Percentiles rank a stretch among this genome's conserved stretches.
These are phyloP conservation scores for Glaciozyma antarctica DNA, from an alignment of 768 basidiomycete genomes.

Conservation along the genomic window DNA sequence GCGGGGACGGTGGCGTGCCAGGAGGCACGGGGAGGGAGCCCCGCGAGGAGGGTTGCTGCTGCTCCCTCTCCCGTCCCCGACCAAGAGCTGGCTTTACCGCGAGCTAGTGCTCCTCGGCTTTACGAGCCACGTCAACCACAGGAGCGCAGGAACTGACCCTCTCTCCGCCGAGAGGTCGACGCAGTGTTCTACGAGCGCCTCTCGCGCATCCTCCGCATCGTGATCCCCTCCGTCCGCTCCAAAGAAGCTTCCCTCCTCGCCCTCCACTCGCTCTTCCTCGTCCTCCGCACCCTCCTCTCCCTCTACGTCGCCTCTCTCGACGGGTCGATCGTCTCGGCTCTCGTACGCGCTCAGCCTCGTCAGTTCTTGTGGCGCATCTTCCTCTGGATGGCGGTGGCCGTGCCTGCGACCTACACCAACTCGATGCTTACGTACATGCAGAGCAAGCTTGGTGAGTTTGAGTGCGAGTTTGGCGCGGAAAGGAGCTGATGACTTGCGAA, in stretches of 20 bases:
- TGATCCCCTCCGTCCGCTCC: conserved; percentile 72
- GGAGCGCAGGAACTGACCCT: no score
- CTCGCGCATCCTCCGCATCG: conserved; percentile 65
- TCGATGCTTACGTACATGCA: conserved; percentile 76
- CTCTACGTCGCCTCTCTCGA: conserved; percentile 90
- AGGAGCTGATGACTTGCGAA: conserved; percentile 19
- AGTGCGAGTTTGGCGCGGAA: conserved; percentile 34
- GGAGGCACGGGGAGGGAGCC: background rate
- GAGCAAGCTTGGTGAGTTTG: conserved; percentile 56
- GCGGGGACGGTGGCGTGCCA: background rate
- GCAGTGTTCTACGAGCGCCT: conserved; percentile 79
- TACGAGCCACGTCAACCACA: no score
- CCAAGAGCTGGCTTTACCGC: background rate
- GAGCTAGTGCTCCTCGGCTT: background rate
- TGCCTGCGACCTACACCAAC: conserved; percentile 73
- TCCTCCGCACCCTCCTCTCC: conserved; percentile 82
- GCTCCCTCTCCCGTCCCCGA: background rate
- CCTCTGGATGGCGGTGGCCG: conserved; percentile 78
- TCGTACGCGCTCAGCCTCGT: conserved; percentile 72
- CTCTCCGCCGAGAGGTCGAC: conserved; percentile 49
- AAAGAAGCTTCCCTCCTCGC: conserved; percentile 78
- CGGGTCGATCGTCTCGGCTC: conserved; percentile 85
- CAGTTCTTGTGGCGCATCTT: conserved; percentile 76
- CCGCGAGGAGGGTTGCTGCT: background rate
- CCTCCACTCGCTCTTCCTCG: conserved; percentile 78